Base-by-base conservation (phyloP, 805 yeast species). In the Wickerhamomyces queroliae region DNA sequence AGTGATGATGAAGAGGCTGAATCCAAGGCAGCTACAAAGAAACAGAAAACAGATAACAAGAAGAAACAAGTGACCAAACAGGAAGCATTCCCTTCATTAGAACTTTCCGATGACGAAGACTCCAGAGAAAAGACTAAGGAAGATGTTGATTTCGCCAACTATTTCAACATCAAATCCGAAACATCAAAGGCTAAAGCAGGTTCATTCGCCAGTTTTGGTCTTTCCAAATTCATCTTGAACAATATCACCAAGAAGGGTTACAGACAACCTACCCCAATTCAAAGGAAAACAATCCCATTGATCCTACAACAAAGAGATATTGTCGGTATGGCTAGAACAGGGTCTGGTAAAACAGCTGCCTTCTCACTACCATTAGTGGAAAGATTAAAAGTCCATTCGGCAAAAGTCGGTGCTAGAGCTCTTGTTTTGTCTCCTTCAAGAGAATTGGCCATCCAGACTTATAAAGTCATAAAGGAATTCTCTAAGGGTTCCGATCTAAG, bases 311-410 rank as follows among this genome's bases (percentile, higher is more conserved):
- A 79, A 40, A 73, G 95, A 56, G 99, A 93, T 64, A 95, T 93
- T 31, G 99, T 93, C 13, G 99, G 97, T 58, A 93, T 93, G 99
- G 99, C 99, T 13, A 76, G 99, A 56, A 93, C 99, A 0, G 99
- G 99, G 54, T 86, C 96, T 20, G 99, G 99, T 71, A 93, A 93
- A 59, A 93, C 99, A 0, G 99, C 99, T 8, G 98, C 99, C 1
- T 93, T 93, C 59, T 75, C 87, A 17, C 65, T 93, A 39, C 99
- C 99, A 3, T 71, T 93, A 68, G 72, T 93, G 47, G 97, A 93
- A 52, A 81, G 76, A 56, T 70, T 91, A 50, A 87, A 86, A 59
- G 62, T 78, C 2, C 97, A 91, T 58, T 77, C 85, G 33, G 89
- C 95, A 23, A 84, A 79, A 56, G 83, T 85, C 33, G 99, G 99